Evolutionary conservation across 345 rosid genomes (phyloP).

Genomic region (Aquilaria sinensis): DNA sequence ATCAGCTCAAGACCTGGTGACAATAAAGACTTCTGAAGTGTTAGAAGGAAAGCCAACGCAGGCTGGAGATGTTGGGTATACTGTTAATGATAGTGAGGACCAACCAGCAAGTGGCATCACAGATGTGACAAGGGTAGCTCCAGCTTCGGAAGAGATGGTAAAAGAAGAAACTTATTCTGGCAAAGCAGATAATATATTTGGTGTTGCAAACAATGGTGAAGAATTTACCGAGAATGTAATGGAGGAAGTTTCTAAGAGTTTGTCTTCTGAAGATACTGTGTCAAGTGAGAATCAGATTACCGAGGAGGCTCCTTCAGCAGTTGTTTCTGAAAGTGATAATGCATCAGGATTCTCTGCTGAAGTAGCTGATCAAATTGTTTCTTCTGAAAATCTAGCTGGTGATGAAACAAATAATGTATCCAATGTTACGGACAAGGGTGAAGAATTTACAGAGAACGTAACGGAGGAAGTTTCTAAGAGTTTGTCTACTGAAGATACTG

Average conservation of each 20-base stretch:
- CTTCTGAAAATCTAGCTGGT: slow-evolving; percentile 33
- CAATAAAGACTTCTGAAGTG: slow-evolving; percentile 13
- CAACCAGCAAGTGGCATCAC: slow-evolving; percentile 15
- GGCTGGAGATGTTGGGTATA: slow-evolving; percentile 18
- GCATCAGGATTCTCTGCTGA: slow-evolving; percentile 27
- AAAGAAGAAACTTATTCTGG: slow-evolving; percentile 16
- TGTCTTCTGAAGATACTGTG: slow-evolving; percentile 23
- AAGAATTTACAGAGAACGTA: slow-evolving; percentile 19
- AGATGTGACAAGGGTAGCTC: slow-evolving; percentile 9
- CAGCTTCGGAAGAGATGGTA: slow-evolving; percentile 17
- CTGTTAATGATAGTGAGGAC: slow-evolving; percentile 12
- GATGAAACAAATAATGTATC: slow-evolving; percentile 19
- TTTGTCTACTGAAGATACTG: slow-evolving; percentile 23
- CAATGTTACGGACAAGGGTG: slow-evolving; percentile 10
- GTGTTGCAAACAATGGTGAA: slow-evolving; percentile 10
- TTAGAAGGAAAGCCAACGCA: slow-evolving; percentile 14
- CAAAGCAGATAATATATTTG: slow-evolving; percentile 12
- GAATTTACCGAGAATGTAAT: slow-evolving; percentile 18
- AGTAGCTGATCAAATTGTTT: slow-evolving; percentile 25
- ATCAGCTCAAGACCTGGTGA: slow-evolving; percentile 19
- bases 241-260: slow-evolving; percentile 16
- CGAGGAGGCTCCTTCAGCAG: slow-evolving; percentile 23
- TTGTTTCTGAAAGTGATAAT: slow-evolving; percentile 17
- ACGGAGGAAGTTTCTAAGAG: slow-evolving; percentile 16
- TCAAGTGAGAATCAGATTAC: slow-evolving; percentile 15